Percentiles rank a stretch among this genome's conserved stretches.
phyloP scores from a whole-genome alignment of 2,329 filamentous ascomycete species.

The Trichoderma sp. region DNA sequence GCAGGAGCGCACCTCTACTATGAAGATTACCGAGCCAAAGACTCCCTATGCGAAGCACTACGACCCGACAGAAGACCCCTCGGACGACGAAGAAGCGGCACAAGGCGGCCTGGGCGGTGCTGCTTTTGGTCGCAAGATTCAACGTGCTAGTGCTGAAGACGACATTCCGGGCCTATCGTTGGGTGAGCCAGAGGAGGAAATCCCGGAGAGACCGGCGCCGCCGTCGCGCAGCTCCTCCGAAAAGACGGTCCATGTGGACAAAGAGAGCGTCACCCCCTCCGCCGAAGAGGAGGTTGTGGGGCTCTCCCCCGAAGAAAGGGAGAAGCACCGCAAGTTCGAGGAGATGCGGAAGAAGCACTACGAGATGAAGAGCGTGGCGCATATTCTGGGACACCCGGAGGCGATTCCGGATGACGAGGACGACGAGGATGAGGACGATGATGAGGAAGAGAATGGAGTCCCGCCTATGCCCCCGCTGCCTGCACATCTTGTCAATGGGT shows the following conservation, averaged over 20 bases:
- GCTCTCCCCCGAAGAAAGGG: conserved; percentile 67
- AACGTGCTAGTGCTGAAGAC: conserved; percentile 50
- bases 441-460: conserved; percentile 24
- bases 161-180: conserved; percentile 91
- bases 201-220: conserved; percentile 45
- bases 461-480: conserved; percentile 47
- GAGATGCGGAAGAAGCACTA: conserved; percentile 93
- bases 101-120: conserved; percentile 30
- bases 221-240: conserved; percentile 39
- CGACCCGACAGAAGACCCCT: conserved; percentile 82
- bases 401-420: conserved; percentile 61
- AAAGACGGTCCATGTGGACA: conserved; percentile 80
- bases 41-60: conserved; percentile 93
- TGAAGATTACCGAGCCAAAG: conserved; percentile 99
- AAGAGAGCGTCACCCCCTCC: conserved; percentile 55
- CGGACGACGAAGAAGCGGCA: conserved; percentile 57
- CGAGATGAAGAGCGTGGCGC: conserved; percentile 95
- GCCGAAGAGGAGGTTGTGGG: conserved; percentile 54
- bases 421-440: conserved; percentile 33
- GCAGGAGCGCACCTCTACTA: conserved; percentile 89
- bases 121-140: conserved; percentile 31
- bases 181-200: conserved; percentile 81
- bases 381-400: conserved; percentile 75
- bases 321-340: conserved; percentile 92
- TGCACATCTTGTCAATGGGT: conserved; percentile 29